Base-by-base conservation (phyloP, 2,329 filamentous ascomycete genomes). In the Nemania abortiva region DNA sequence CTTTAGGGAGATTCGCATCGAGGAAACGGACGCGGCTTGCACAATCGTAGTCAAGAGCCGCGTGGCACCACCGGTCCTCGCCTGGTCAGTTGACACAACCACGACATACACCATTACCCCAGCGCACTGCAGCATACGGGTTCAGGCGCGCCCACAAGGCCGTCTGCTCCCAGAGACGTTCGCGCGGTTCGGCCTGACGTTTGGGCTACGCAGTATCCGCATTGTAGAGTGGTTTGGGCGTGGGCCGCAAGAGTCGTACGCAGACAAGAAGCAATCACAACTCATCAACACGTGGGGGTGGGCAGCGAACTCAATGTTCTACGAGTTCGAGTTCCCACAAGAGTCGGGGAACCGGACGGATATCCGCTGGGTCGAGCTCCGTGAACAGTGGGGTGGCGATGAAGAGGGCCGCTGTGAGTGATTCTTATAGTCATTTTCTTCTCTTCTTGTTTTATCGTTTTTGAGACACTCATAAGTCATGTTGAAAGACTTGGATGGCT, bases 271-370 rank as follows among this genome's bases (percentile, higher is more conserved):
- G 77, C 76, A 83, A 13, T 85, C 87, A 3, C 89, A 92, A 75
- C 78, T 79, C 0, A 79, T 91, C 3, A 90, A 88, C 6, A 86
- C 84, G 57, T 89, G 84, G 79, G 81, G 81, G 2, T 73, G 77
- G 11, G 73, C 72, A 0, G 80, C 89, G 1, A 84, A 87, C 55
- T 81, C 84, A 0, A 80, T 92, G 0, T 88, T 85, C 77, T 82
- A 86, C 1, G 83, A 87, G 52, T 92, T 91, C 75, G 90, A 93
- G 71, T 89, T 88, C 64, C 91, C 90, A 0, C 91, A 93, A 77
- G 91, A 93, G 68, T 84, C 83, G 37, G 88, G 89, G 0, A 92
- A 92, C 76, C 83, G 88, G 20, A 89, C 87, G 0, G 90, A 92
- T 73, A 86, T 87, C 1, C 82, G 87, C 1, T 91, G 88, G 86